A percentile compares a stretch with the other conserved stretches of the same genome.
Evolutionary conservation across 371 early-diverging fungal species (phyloP).

Genomic region (Smittium culicis): DNA sequence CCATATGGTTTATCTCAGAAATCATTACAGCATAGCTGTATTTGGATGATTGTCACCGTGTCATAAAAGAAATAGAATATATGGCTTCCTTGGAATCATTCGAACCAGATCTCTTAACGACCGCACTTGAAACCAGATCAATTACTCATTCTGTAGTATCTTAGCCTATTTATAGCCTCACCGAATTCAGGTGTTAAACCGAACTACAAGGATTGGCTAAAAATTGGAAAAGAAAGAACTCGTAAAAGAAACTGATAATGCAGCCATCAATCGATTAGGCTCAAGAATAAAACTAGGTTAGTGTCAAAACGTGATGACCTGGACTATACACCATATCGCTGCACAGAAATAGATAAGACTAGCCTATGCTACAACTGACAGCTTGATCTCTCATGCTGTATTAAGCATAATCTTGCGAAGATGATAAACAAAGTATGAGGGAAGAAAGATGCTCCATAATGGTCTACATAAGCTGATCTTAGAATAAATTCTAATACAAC

Average conservation of each 20-base stretch:
- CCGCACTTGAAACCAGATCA: not conserved
- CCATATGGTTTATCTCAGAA: constrained; percentile 1
- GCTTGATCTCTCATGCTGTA: too few relatives aligned
- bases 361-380: too few relatives aligned
- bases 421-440: too few relatives aligned
- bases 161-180: too few relatives aligned
- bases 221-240: not conserved
- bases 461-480: too few relatives aligned
- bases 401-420: too few relatives aligned
- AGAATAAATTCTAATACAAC: too few relatives aligned
- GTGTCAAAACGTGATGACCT: not conserved
- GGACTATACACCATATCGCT: not conserved
- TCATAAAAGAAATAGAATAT: constrained; percentile 1
- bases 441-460: too few relatives aligned
- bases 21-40: not conserved
- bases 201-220: not conserved
- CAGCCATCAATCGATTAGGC: not conserved
- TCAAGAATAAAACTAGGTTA: not conserved
- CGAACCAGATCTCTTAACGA: not conserved
- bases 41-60: not conserved
- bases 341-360: too few relatives aligned
- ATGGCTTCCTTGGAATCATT: not conserved
- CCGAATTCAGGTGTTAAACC: not conserved
- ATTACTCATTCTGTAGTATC: not conserved
- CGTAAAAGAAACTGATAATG: too few relatives aligned